These are phyloP conservation scores for Panellus pusillus DNA, from an alignment of 768 basidiomycete genomes.

Conservation along the genomic window DNA sequence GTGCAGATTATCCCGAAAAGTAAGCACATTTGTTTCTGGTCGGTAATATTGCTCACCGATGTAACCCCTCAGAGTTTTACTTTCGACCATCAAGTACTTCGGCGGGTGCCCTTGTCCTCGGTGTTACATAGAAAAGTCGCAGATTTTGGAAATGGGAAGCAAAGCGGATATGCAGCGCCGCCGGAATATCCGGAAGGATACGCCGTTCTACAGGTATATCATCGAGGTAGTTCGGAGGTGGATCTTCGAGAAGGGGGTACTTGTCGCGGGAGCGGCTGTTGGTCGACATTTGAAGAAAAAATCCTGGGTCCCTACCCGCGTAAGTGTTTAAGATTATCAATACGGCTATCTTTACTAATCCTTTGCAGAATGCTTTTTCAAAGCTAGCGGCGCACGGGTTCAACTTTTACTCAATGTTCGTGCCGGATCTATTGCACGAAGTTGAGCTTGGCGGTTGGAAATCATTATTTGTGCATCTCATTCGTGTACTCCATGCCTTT, in stretches of 20 bases:
- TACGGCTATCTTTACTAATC: too few relatives aligned
- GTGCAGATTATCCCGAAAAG: slow-evolving; percentile 41
- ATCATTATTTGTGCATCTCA: slow-evolving; percentile 26
- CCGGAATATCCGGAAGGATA: too few relatives aligned
- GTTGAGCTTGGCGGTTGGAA: slow-evolving; percentile 33
- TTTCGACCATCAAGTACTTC: slow-evolving; percentile 22
- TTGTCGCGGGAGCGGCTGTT: slow-evolving; percentile 3
- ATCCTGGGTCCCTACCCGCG: slow-evolving; percentile 24
- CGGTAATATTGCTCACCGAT: slow-evolving; percentile 6
- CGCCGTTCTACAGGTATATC: too few relatives aligned
- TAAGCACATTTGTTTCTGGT: slow-evolving; percentile 14
- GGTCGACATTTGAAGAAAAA: slow-evolving; percentile 10
- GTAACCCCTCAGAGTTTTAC: slow-evolving; percentile 23
- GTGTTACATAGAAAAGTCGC: slow-evolving; percentile 22
- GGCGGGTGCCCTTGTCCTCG: slow-evolving; percentile 31
- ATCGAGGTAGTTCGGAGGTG: too few relatives aligned
- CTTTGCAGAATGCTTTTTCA: slow-evolving; percentile 27
- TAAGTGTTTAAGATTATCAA: too few relatives aligned
- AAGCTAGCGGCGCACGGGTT: slow-evolving; percentile 10
- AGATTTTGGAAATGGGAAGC: slow-evolving; percentile 31
- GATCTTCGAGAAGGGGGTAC: too few relatives aligned
- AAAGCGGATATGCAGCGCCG: slow-evolving; percentile 16
- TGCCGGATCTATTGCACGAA: slow-evolving; percentile 30
- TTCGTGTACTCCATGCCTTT: too few relatives aligned
- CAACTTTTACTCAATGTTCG: slow-evolving; percentile 24